These are phyloP conservation scores for Euphrasia arctica DNA, from an alignment of 305 asterid genomes.

Conservation along the genomic window DNA sequence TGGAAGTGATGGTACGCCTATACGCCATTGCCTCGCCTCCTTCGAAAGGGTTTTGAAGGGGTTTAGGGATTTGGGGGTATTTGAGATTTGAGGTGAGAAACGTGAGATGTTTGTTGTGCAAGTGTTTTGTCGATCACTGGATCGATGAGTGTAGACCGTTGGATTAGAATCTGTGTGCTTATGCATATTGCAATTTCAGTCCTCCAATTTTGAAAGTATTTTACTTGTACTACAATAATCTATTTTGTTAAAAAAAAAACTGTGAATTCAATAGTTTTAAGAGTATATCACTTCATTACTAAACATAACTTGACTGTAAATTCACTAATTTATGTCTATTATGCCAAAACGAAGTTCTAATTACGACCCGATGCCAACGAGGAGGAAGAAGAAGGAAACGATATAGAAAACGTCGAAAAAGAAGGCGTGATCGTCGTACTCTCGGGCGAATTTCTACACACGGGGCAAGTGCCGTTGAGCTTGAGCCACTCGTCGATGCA, in stretches of 20 bases:
- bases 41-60: conserved; percentile 26
- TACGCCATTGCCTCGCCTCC: conserved; percentile 49
- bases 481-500: conserved; percentile 79
- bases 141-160: not conserved
- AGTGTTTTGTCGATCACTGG: not conserved
- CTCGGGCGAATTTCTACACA: conserved; percentile 61
- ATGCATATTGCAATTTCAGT: too few species aligned
- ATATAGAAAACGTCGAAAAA: conserved; percentile 32
- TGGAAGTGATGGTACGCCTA: conserved; percentile 55
- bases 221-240: too few species aligned
- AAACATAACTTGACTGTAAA: too few species aligned
- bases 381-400: conserved; percentile 28
- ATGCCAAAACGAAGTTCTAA: not conserved
- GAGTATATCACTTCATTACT: too few species aligned
- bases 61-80: conserved; percentile 11
- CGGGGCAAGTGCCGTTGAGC: conserved; percentile 63
- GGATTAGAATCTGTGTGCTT: not conserved
- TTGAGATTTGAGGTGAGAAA: too few species aligned
- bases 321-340: not conserved
- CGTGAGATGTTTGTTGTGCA: not conserved
- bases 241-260: too few species aligned
- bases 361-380: not conserved
- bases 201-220: too few species aligned
- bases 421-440: conserved; percentile 29
- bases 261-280: too few species aligned